A percentile compares a stretch with the other conserved stretches of the same genome.
Conservation (phyloP, 768 basidiomycete genomes). For the Ephemerocybe angulata region DNA sequence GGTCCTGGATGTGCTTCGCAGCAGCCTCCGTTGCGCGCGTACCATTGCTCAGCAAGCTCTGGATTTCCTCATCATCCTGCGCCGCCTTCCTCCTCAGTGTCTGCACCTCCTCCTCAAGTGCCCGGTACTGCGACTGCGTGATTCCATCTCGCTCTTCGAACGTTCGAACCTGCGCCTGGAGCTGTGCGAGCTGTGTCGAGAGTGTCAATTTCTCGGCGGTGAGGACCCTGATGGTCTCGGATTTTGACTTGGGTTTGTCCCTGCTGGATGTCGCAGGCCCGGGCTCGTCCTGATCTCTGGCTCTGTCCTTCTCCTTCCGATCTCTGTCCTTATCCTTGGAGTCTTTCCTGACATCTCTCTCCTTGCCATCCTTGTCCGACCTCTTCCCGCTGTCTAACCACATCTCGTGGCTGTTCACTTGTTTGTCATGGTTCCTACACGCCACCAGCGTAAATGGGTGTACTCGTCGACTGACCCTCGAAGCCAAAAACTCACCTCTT, state of each 20-base stretch:
- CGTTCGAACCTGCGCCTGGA: not conserved
- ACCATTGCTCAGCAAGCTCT: not conserved
- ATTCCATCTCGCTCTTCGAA: not conserved
- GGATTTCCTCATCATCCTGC: slow-evolving; percentile 1
- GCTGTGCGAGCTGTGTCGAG: not conserved
- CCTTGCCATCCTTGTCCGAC: not conserved
- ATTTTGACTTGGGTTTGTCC: not conserved
- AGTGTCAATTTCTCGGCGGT: not conserved
- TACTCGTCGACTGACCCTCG: not conserved
- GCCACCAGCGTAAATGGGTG: not conserved
- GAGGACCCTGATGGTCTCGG: not conserved
- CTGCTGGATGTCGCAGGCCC: not conserved
- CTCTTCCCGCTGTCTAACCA: not conserved
- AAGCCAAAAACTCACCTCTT: not conserved
- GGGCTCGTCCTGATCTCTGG: not conserved
- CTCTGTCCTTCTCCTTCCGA: not conserved
- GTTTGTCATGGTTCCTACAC: not conserved
- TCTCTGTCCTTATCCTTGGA: not conserved
- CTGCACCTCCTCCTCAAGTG: not conserved
- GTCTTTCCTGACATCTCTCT: not conserved
- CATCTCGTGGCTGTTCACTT: not conserved
- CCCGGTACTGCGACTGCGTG: not conserved
- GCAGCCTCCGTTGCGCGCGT: not conserved
- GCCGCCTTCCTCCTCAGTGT: not conserved
- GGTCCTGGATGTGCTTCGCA: slow-evolving; percentile 1